Evolutionary conservation across 1,284 basidiomycete species (phyloP).

Genomic region (Thelephora terrestris): DNA sequence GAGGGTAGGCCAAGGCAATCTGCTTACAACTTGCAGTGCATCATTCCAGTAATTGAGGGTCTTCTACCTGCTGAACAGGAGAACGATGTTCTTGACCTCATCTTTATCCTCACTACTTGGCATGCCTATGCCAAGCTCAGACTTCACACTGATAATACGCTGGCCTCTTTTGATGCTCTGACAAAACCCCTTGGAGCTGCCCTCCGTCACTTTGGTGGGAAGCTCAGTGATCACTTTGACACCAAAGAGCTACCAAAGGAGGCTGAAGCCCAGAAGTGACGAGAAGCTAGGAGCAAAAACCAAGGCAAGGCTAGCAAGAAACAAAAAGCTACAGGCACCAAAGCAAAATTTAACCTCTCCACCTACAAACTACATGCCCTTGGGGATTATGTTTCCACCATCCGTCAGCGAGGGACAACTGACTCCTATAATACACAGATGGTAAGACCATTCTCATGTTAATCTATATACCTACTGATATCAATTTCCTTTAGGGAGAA

Average conservation of each 20-base stretch:
- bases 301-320: conserved; percentile 10
- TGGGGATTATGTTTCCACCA: conserved; percentile 20
- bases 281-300: conserved; percentile 12
- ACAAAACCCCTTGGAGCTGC: conserved; percentile 14
- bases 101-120: conserved; percentile 18
- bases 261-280: conserved; percentile 7
- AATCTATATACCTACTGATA: too few species aligned
- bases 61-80: conserved; percentile 20
- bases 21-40: conserved; percentile 18
- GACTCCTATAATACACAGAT: too few species aligned
- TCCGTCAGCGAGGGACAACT: too few species aligned
- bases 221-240: conserved; percentile 9
- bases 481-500: conserved; percentile 10
- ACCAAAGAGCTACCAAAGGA: conserved; percentile 21
- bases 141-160: conserved; percentile 19
- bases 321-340: not conserved
- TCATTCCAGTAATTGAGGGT: conserved; percentile 24
- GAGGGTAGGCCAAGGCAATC: not conserved
- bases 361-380: conserved; percentile 26
- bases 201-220: conserved; percentile 13
- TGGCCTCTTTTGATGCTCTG: conserved; percentile 12
- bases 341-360: conserved; percentile 14
- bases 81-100: conserved; percentile 12
- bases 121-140: conserved; percentile 25
- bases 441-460: too few species aligned